Base-by-base conservation (phyloP, 345 rosid species). In the Gossypium herbaceum region DNA sequence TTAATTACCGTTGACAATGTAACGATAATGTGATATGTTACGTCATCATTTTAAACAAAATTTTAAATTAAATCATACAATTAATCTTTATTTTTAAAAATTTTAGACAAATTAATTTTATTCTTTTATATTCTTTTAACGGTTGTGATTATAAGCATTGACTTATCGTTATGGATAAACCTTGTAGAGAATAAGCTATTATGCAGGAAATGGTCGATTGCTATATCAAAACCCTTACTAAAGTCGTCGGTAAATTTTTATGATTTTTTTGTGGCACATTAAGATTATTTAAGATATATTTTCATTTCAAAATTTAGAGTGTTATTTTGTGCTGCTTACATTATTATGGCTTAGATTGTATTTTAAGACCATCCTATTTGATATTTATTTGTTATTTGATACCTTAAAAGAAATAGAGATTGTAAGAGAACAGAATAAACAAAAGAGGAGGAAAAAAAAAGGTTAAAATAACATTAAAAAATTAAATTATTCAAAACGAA, bases 161-260 rank as follows among this genome's bases (percentile, higher is more conserved):
- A 97, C 98, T 95, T 52, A 95, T 92, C 59, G 91, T 96, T 29
- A 96, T 92, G 89, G 95, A 96, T 65, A 92, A 93, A 77, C 97
- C 95, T 6, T 93, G 97, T 3, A 95, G 97, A 2, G 97, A 93
- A 56, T 89, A 86, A 0, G 97, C 95, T 13, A 85, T 85, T 24
- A 93, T 93, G 82, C 92, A 96, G 85, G 89, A 93, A 79, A 96
- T 96, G 98, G 89, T 92, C 47, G 95, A 96, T 75, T 88, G 92
- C 25, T 96, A 96, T 29, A 39, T 96, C 55, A 76, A 93, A 84
- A 93, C 97, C 57, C 78, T 92, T 7, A 91, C 99, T 29, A 84
- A 87, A 79, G 87, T 93, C 68, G 75, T 96, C 59, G 17, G 17
- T 7, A 59, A 34, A 1, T 20, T 20, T 20, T 20, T 20, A 20